A percentile compares a stretch with the other conserved stretches of the same genome.
Evolutionary conservation across 2,329 filamentous ascomycete genomes (phyloP).

Genomic region (Trichoderma citrinoviride): DNA sequence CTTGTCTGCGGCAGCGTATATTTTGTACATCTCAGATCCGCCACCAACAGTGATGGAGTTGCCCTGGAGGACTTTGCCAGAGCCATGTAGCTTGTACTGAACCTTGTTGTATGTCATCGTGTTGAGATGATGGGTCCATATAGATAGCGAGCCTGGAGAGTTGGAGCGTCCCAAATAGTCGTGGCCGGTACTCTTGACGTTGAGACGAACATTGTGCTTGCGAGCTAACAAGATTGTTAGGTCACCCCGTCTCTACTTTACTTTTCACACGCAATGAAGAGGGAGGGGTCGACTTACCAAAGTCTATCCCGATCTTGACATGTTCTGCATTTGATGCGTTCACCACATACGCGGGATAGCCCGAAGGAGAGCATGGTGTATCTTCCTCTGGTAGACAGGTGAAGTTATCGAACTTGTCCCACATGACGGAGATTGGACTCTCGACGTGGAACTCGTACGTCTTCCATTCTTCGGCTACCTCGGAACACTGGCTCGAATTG

Average conservation of each 20-base stretch:
- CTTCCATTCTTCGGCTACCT: constrained; percentile 28
- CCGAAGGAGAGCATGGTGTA: constrained; percentile 35
- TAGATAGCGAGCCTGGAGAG: constrained; percentile 50
- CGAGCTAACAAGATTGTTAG: constrained; percentile 38
- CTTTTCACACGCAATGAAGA: neutral
- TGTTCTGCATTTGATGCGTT: constrained; percentile 36
- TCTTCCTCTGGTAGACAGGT: constrained; percentile 46
- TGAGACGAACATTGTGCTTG: constrained; percentile 42
- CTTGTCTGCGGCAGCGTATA: constrained; percentile 45
- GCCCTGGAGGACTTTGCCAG: constrained; percentile 41
- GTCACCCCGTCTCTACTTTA: constrained; percentile 25
- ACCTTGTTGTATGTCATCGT: constrained; percentile 38
- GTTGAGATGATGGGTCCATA: constrained; percentile 53
- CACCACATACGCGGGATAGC: constrained; percentile 39
- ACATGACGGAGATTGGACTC: constrained; percentile 35
- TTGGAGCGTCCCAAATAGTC: constrained; percentile 46
- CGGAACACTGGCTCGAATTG: constrained; percentile 32
- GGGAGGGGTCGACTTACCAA: constrained; percentile 37
- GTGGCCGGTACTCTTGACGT: constrained; percentile 43
- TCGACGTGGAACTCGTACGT: constrained; percentile 31
- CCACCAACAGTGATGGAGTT: constrained; percentile 53
- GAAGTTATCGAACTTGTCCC: constrained; percentile 48
- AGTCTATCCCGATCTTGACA: constrained; percentile 39
- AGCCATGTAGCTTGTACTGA: constrained; percentile 43
- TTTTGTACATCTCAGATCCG: constrained; percentile 50